Evolutionary conservation across 2,329 filamentous ascomycete genomes (phyloP).

Genomic region (Diaporthe aspalathi): DNA sequence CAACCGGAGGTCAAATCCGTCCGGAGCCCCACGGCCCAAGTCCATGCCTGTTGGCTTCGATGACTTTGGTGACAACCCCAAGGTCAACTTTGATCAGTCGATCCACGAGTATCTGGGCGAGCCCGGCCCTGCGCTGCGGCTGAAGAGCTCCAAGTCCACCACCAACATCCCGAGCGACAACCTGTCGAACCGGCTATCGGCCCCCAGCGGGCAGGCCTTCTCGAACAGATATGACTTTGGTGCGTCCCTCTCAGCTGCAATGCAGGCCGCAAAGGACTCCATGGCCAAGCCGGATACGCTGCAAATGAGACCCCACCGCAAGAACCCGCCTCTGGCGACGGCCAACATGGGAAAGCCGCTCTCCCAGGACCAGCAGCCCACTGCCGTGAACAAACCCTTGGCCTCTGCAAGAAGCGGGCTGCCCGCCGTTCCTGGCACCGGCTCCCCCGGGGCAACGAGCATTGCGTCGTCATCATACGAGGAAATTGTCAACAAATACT

Average conservation of each 20-base stretch:
- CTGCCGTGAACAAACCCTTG: conserved; percentile 38
- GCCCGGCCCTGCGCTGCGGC: conserved; percentile 68
- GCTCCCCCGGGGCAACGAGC: conserved; percentile 61
- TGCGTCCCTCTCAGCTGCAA: conserved; percentile 87
- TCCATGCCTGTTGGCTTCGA: conserved; percentile 72
- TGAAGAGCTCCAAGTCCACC: conserved; percentile 76
- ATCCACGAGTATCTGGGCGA: conserved; percentile 74
- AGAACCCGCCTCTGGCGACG: conserved; percentile 43
- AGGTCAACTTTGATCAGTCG: conserved; percentile 69
- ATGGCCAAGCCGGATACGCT: conserved; percentile 69
- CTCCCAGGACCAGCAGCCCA: conserved; percentile 30
- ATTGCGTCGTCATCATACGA: conserved; percentile 92
- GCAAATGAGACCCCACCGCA: conserved; percentile 65
- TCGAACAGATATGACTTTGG: conserved; percentile 96
- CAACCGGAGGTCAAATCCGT: conserved; percentile 62
- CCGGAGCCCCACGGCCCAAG: conserved; percentile 59
- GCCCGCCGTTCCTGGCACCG: conserved; percentile 55
- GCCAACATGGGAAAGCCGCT: conserved; percentile 22
- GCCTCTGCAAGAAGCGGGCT: conserved; percentile 44
- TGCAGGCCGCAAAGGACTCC: conserved; percentile 77
- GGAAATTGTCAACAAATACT: conserved; percentile 98
- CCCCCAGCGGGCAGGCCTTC: conserved; percentile 79
- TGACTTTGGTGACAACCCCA: conserved; percentile 75
- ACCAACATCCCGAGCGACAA: conserved; percentile 73
- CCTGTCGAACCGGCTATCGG: conserved; percentile 61